Base-by-base conservation (phyloP, 192 early-diverging fungal genomes). In the Coemansia sp. region DNA sequence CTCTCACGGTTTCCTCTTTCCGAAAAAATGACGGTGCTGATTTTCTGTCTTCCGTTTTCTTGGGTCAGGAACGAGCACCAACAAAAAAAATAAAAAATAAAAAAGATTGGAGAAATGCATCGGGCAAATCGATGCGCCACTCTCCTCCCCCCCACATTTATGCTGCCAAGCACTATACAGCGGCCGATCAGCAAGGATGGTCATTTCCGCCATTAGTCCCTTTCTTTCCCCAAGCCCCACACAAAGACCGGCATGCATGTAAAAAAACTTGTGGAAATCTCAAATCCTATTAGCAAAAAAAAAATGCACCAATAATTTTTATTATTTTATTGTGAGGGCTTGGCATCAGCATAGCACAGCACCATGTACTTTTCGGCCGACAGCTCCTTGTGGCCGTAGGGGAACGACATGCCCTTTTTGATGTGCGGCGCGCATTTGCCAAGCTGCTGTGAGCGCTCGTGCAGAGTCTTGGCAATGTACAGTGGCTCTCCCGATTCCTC, bases 351-450 rank as follows among this genome's bases (percentile, higher is more conserved):
- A 37, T 77, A 82, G 15, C 76, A 73, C n/a, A 85, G 61, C 2
- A 85, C 71, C 76, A 79, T 71, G 43, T 85, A 85, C 6, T 71
- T 60, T 62, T 72, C 60, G 7, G 76, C 70, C 1, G 49, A 53
- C 11, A 66, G 45, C 63, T 85, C 84, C 64, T 85, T 85, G 62
- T 76, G 78, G 49, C 68, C 76, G 25, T 71, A 85, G 3, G 73
- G 61, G 35, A 79, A 85, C 36, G 71, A 60, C 84, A 85, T 85
- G 27, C 79, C 79, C 45, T 76, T 71, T 45, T 76, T 74, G 29
- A 85, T 70, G 45, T 85, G 84, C 65, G 79, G 70, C 3, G 75
- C 78, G 32, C 79, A 81, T 53, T 85, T 85, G 47, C 84, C 84
- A 32, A 82, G 60, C 73, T 85, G 84, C 70, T 82, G 75, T 60